A percentile compares a stretch with the other conserved stretches of the same genome.
Conservation (phyloP, 2,329 filamentous ascomycete genomes). For the Colletotrichum incanum region DNA sequence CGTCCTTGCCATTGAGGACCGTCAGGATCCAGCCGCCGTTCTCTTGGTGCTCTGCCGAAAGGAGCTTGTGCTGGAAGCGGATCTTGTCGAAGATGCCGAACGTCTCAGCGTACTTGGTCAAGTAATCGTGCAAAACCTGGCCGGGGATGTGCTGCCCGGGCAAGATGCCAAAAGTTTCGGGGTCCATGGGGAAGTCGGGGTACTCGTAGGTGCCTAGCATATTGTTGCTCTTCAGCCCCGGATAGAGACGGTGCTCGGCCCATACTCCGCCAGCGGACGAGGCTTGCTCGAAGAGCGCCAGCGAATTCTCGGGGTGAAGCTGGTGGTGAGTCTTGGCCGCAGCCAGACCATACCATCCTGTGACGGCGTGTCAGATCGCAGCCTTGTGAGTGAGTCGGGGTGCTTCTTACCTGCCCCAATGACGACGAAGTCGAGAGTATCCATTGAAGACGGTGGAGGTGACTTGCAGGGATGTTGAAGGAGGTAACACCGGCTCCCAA, state of each 20-base stretch:
- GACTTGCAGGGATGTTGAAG: background rate
- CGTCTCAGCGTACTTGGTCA: constrained; percentile 60
- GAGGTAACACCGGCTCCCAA: background rate
- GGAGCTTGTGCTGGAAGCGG: constrained; percentile 57
- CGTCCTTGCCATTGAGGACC: constrained; percentile 42
- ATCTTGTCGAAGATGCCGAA: constrained; percentile 60
- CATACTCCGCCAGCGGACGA: constrained; percentile 78
- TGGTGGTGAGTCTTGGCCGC: constrained; percentile 74
- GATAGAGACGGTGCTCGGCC: constrained; percentile 77
- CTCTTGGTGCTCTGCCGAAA: constrained; percentile 59
- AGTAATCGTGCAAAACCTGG: constrained; percentile 62
- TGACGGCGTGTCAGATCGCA: constrained; percentile 2
- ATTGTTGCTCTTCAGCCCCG: constrained; percentile 82
- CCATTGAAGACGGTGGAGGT: constrained; percentile 51
- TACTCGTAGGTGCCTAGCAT: constrained; percentile 81
- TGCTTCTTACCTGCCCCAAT: constrained; percentile 66
- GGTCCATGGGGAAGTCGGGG: constrained; percentile 80
- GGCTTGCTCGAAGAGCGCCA: constrained; percentile 72
- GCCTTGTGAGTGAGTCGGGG: background rate
- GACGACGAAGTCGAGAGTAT: constrained; percentile 63
- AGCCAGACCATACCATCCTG: constrained; percentile 70
- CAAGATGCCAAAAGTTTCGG: constrained; percentile 64
- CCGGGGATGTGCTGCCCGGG: constrained; percentile 65
- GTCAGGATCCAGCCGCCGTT: constrained; percentile 61
- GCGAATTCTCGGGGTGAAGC: constrained; percentile 69